Evolutionary conservation across 257 asterid genomes (phyloP).

Genomic region (Apocynum venetum): DNA sequence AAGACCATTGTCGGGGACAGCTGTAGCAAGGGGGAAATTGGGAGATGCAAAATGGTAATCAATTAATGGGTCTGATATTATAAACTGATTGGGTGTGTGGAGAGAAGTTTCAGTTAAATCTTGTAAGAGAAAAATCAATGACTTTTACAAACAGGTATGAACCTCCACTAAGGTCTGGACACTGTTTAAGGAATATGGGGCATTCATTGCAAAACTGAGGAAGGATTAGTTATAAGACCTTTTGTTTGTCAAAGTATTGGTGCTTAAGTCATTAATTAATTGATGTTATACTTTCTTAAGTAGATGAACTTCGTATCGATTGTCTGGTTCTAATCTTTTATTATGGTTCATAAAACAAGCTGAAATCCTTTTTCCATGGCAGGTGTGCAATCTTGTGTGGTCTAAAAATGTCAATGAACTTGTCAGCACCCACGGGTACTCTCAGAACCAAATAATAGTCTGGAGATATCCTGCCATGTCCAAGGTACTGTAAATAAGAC

Average conservation of each 20-base stretch:
- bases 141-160: background rate
- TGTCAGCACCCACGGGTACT: slow-evolving; percentile 97
- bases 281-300: background rate
- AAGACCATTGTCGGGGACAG: background rate
- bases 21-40: background rate
- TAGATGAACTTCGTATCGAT: background rate
- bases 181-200: background rate
- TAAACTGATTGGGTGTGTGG: background rate
- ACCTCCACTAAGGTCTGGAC: background rate
- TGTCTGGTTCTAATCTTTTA: background rate
- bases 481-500: slow-evolving; percentile 42
- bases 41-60: background rate
- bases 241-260: background rate
- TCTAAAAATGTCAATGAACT: slow-evolving; percentile 96
- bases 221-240: background rate
- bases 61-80: background rate
- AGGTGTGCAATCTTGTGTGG: slow-evolving; percentile 99
- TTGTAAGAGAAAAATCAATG: background rate
- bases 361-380: slow-evolving; percentile 19
- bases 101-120: background rate
- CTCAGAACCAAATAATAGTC: slow-evolving; percentile 87
- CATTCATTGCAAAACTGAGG: background rate
- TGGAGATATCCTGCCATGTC: slow-evolving; percentile 97
- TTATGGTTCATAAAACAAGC: background rate
- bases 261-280: background rate